Evolutionary conservation across 257 asterid species (phyloP).

Genomic region (Solanum virginianum): DNA sequence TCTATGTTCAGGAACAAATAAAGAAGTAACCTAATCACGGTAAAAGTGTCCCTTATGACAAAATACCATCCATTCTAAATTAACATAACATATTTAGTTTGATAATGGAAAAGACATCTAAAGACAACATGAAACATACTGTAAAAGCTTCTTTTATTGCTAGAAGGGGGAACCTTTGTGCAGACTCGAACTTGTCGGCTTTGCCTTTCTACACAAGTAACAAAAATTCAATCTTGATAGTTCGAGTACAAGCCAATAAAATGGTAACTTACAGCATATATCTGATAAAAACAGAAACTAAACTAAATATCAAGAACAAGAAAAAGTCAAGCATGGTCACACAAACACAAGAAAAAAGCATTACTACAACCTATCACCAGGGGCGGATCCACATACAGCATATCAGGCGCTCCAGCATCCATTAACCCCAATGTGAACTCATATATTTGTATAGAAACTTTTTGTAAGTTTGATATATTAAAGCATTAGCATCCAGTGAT

Average conservation of each 20-base stretch:
- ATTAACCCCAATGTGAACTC: background rate
- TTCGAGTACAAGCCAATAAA: background rate
- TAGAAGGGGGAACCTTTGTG: conserved; percentile 82
- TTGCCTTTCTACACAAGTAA: conserved; percentile 40
- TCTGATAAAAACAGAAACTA: background rate
- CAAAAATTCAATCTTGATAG: background rate
- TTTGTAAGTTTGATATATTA: background rate
- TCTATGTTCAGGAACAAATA: background rate
- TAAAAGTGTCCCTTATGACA: background rate
- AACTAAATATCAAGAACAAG: background rate
- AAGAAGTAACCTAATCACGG: background rate
- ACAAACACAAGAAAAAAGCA: background rate
- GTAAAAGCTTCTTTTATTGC: conserved; percentile 60
- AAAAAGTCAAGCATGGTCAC: background rate
- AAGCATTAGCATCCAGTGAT: background rate
- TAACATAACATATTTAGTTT: background rate
- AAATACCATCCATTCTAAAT: background rate
- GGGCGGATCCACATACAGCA: too few species aligned
- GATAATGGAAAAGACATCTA: background rate
- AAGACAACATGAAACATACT: conserved; percentile 30
- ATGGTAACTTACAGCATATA: background rate
- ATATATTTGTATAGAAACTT: too few species aligned
- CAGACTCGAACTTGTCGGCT: conserved; percentile 73
- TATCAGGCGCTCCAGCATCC: background rate
- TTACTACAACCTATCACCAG: background rate